phyloP scores from a whole-genome alignment of 2,329 filamentous ascomycete genomes.

The Trichoderma koningii region DNA sequence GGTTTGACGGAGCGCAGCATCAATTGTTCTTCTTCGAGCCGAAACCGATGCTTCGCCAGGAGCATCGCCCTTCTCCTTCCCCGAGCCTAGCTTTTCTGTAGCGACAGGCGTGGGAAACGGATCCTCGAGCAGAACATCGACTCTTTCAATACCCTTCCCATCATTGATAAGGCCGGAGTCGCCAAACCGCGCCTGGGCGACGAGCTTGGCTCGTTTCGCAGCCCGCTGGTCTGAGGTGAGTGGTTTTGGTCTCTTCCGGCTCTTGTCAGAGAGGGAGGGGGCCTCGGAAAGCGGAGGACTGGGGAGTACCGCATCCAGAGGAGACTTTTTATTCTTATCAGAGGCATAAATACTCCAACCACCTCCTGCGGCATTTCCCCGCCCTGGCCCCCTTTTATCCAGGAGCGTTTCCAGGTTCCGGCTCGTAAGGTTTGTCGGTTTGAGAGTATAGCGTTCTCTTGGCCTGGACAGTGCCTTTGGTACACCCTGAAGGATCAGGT shows the following conservation, averaged over 20 bases:
- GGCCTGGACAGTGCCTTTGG: slow-evolving; percentile 80
- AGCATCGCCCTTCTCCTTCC: slow-evolving; percentile 32
- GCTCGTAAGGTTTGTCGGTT: slow-evolving; percentile 67
- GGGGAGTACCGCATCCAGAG: slow-evolving; percentile 55
- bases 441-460: slow-evolving; percentile 69
- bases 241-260: slow-evolving; percentile 36
- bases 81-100: slow-evolving; percentile 28
- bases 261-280: slow-evolving; percentile 36
- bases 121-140: slow-evolving; percentile 63
- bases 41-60: slow-evolving; percentile 29
- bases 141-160: slow-evolving; percentile 61
- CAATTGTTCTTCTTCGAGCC: slow-evolving; percentile 41
- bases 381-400: slow-evolving; percentile 66
- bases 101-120: slow-evolving; percentile 48
- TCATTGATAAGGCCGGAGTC: slow-evolving; percentile 57
- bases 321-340: slow-evolving; percentile 56
- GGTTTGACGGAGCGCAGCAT: slow-evolving; percentile 40
- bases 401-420: slow-evolving; percentile 72
- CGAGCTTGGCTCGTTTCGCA: slow-evolving; percentile 59
- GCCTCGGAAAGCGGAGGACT: slow-evolving; percentile 48
- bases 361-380: slow-evolving; percentile 71
- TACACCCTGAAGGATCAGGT: slow-evolving; percentile 74
- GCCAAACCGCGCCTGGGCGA: slow-evolving; percentile 73
- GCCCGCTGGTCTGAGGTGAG: slow-evolving; percentile 39
- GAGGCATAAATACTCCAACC: slow-evolving; percentile 80